Evolutionary conservation across 805 yeast genomes (phyloP).

Genomic region (Metschnikowia lochheadii): DNA sequence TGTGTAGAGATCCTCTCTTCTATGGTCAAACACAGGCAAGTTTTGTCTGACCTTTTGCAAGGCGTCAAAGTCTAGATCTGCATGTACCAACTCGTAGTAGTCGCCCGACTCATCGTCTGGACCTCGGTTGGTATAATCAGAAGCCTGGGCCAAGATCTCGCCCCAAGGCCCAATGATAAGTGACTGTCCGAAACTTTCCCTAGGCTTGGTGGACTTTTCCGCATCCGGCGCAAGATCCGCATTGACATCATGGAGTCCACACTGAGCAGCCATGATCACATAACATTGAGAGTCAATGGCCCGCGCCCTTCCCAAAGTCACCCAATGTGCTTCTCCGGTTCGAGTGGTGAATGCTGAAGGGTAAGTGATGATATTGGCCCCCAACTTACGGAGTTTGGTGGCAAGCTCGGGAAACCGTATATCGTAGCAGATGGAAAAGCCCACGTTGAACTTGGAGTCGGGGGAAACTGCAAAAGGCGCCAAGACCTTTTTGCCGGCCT

Average conservation of each 20-base stretch:
- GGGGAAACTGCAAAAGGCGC: constrained; percentile 16
- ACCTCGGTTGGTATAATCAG: constrained; percentile 26
- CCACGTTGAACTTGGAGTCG: constrained; percentile 40
- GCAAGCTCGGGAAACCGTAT: constrained; percentile 84
- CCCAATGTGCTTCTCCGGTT: constrained; percentile 94
- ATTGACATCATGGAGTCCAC: constrained; percentile 64
- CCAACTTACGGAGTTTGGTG: constrained; percentile 49
- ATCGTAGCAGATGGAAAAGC: constrained; percentile 79
- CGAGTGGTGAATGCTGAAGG: constrained; percentile 93
- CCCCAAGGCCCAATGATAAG: constrained; percentile 95
- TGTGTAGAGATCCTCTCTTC: constrained; percentile 51
- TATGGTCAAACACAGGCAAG: constrained; percentile 77
- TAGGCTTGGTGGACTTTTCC: constrained; percentile 26
- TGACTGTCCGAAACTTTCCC: constrained; percentile 85
- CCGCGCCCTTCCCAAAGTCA: constrained; percentile 68
- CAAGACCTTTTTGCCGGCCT: constrained; percentile 60
- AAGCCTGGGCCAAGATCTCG: constrained; percentile 52
- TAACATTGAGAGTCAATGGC: constrained; percentile 87
- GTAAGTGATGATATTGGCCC: constrained; percentile 73
- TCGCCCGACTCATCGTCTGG: constrained; percentile 30
- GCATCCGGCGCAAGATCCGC: constrained; percentile 25
- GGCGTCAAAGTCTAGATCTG: constrained; percentile 58
- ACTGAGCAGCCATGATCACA: constrained; percentile 86
- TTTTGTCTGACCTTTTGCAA: constrained; percentile 52
- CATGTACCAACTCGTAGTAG: constrained; percentile 45